Percentiles rank a stretch among this genome's conserved stretches.
These are phyloP conservation scores for Quercus bicolor DNA, from an alignment of 306 rosid species.

Conservation along the genomic window DNA sequence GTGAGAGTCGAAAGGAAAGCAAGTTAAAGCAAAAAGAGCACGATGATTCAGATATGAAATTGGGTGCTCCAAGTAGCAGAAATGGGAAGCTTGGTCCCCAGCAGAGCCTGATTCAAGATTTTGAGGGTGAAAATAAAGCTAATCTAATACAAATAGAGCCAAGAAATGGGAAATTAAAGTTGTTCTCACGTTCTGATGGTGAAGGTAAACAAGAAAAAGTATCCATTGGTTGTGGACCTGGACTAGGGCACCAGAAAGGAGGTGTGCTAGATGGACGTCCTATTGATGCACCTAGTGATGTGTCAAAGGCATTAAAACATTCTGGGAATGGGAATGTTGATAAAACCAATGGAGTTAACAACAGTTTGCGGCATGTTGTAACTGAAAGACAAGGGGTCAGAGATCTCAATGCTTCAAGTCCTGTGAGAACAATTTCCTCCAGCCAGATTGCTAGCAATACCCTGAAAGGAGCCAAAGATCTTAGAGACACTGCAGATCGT, in stretches of 20 bases:
- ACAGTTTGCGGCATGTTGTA: constrained; percentile 24
- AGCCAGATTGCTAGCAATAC: constrained; percentile 39
- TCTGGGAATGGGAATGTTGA: constrained; percentile 23
- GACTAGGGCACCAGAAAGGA: constrained; percentile 35
- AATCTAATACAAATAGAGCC: constrained; percentile 26
- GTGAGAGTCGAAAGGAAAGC: constrained; percentile 36
- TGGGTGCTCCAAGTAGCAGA: constrained; percentile 25
- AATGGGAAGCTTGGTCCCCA: constrained; percentile 27
- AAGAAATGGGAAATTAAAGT: constrained; percentile 39
- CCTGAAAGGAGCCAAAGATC: constrained; percentile 58
- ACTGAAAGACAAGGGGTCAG: constrained; percentile 36
- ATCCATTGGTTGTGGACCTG: constrained; percentile 21
- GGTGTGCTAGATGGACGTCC: constrained; percentile 31
- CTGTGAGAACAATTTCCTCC: constrained; percentile 32
- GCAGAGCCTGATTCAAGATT: constrained; percentile 35
- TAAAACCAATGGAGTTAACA: constrained; percentile 22
- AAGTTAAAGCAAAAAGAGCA: constrained; percentile 30
- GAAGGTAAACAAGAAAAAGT: constrained; percentile 31
- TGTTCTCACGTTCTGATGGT: constrained; percentile 25
- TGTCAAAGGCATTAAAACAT: constrained; percentile 30
- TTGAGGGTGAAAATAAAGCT: constrained; percentile 33
- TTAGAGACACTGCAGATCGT: constrained; percentile 59
- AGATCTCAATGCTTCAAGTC: constrained; percentile 38
- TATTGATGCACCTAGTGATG: constrained; percentile 28
- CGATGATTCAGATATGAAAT: constrained; percentile 39